phyloP scores from a whole-genome alignment of 768 basidiomycete species.

The Pisolithus sp. region DNA sequence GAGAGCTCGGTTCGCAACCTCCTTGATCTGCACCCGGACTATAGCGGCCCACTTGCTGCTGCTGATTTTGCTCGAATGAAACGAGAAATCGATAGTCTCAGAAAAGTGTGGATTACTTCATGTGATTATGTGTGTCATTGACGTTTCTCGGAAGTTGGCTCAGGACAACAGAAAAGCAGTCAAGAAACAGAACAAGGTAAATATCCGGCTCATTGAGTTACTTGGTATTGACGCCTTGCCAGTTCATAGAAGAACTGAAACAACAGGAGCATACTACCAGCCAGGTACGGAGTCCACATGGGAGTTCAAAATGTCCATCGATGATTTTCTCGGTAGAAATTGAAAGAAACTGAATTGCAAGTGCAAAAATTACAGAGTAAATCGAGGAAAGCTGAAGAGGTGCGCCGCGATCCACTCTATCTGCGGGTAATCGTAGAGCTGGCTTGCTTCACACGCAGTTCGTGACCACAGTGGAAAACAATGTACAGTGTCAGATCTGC shows the following conservation, averaged over 20 bases:
- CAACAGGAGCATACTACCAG: constrained; percentile 33
- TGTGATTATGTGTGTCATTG: neutral
- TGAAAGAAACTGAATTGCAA: constrained; percentile 42
- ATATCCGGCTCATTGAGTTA: neutral
- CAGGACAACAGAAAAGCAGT: constrained; percentile 42
- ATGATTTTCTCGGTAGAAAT: constrained; percentile 26
- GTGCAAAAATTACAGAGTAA: constrained; percentile 41
- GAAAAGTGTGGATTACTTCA: constrained; percentile 30
- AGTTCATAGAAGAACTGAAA: constrained; percentile 52
- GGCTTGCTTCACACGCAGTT: constrained; percentile 30
- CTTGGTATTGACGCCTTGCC: constrained; percentile 3
- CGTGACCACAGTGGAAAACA: constrained; percentile 48
- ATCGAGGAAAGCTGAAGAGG: constrained; percentile 51
- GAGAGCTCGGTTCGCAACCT: constrained; percentile 18
- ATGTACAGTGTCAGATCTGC: constrained; percentile 71
- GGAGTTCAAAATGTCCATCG: neutral
- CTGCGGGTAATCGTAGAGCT: neutral
- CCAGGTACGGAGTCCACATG: constrained; percentile 26
- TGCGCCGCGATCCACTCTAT: constrained; percentile 19
- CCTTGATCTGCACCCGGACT: constrained; percentile 14
- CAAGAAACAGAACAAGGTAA: constrained; percentile 55
- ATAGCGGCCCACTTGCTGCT: constrained; percentile 32
- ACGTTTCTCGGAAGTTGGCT: constrained; percentile 22
- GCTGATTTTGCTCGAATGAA: constrained; percentile 50
- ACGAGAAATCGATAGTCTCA: constrained; percentile 51